Percentiles rank a stretch among this genome's conserved stretches.
Evolutionary conservation across 2,329 filamentous ascomycete genomes (phyloP).

Genomic region (Samsoniella hepiali): DNA sequence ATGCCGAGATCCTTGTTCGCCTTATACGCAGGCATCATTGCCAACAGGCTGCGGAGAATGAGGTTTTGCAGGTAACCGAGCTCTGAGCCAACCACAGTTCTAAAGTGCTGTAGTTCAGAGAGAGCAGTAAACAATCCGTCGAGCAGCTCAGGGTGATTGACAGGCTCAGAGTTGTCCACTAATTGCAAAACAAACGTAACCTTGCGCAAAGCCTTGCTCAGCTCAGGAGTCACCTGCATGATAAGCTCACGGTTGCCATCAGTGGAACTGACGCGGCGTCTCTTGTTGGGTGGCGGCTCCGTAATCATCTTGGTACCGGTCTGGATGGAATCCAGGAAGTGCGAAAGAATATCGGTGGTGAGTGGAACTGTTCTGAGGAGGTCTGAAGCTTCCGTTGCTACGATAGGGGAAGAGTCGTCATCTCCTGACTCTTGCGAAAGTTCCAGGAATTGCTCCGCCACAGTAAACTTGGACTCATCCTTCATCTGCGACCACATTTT

Average conservation of each 20-base stretch:
- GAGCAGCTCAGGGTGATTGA: constrained; percentile 71
- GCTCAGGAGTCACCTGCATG: constrained; percentile 60
- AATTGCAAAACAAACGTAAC: constrained; percentile 86
- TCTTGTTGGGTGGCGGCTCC: constrained; percentile 71
- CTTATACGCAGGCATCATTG: constrained; percentile 78
- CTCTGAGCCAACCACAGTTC: constrained; percentile 76
- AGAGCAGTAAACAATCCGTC: constrained; percentile 78
- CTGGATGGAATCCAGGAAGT: constrained; percentile 72
- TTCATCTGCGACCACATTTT: constrained; percentile 73
- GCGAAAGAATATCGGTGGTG: constrained; percentile 66
- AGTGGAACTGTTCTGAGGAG: constrained; percentile 71
- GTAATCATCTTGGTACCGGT: constrained; percentile 69
- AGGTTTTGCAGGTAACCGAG: constrained; percentile 87
- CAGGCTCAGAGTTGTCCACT: constrained; percentile 75
- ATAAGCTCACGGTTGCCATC: constrained; percentile 60
- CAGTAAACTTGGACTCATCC: constrained; percentile 54
- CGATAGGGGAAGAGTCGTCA: constrained; percentile 35
- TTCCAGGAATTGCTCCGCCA: constrained; percentile 62
- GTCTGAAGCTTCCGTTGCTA: constrained; percentile 63
- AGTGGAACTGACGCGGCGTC: constrained; percentile 72
- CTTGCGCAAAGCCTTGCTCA: constrained; percentile 66
- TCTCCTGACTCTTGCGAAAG: constrained; percentile 48
- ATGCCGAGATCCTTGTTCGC: constrained; percentile 59
- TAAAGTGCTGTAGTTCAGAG: constrained; percentile 82
- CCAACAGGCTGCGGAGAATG: constrained; percentile 74